Conservation (phyloP, 164 flowering plant genomes). For the Taxillus chinensis region DNA sequence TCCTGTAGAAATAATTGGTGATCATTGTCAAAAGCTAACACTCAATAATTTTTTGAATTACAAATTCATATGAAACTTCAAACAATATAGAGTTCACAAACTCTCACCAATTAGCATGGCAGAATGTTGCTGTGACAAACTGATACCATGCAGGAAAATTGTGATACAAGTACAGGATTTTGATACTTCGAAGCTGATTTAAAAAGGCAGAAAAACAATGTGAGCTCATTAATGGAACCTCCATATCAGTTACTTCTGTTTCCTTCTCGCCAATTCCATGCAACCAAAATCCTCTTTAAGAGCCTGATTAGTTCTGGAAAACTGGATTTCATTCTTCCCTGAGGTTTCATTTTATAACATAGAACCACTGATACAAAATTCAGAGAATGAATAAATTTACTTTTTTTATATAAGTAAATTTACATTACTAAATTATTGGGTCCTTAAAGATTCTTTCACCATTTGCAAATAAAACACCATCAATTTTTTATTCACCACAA, state of each 20-base stretch:
- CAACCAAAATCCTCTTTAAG: too few species aligned
- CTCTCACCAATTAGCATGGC: conserved; percentile 93
- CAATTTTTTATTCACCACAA: too few species aligned
- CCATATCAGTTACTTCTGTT: neutral
- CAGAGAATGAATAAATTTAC: too few species aligned
- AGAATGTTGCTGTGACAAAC: conserved; percentile 85
- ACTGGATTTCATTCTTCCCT: too few species aligned
- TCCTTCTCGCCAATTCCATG: neutral
- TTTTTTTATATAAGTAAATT: too few species aligned
- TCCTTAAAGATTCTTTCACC: too few species aligned
- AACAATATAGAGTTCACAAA: conserved; percentile 4
- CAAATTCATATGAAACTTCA: neutral
- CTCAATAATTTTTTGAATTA: neutral
- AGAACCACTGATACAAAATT: too few species aligned
- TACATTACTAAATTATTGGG: too few species aligned
- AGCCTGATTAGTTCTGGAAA: too few species aligned
- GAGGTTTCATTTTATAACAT: too few species aligned
- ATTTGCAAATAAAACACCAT: too few species aligned
- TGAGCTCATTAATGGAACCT: conserved; percentile 7
- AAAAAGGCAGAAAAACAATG: neutral
- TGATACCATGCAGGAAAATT: conserved; percentile 84
- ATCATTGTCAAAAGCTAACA: neutral
- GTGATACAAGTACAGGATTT: conserved; percentile 70
- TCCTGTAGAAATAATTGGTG: conserved; percentile 41
- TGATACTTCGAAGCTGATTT: conserved; percentile 48